phyloP scores from a whole-genome alignment of 208 protist genomes.

The Lotmaria passim region DNA sequence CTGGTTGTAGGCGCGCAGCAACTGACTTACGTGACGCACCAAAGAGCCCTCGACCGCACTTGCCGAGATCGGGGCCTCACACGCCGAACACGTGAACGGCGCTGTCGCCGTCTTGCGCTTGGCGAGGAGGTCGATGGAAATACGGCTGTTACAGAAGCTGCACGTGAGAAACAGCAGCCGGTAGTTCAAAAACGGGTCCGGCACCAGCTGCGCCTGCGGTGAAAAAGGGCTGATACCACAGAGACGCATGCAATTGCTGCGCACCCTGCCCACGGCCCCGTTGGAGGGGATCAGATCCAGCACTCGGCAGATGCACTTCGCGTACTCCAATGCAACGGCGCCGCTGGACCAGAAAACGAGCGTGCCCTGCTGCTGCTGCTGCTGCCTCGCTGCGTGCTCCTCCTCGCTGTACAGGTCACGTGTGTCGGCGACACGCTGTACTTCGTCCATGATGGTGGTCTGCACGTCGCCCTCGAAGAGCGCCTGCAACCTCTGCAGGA shows the following conservation, averaged over 20 bases:
- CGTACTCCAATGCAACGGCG: constrained; percentile 76
- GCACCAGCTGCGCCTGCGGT: constrained; percentile 48
- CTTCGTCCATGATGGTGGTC: constrained; percentile 80
- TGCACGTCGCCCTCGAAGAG: constrained; percentile 71
- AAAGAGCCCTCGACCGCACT: constrained; percentile 74
- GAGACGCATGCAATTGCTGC: constrained; percentile 90
- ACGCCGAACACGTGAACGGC: constrained; percentile 69
- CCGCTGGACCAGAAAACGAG: constrained; percentile 40
- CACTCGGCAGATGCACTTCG: constrained; percentile 73
- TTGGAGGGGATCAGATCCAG: constrained; percentile 78
- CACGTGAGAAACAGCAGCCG: constrained; percentile 61
- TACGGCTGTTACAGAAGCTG: constrained; percentile 77
- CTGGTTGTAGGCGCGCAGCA: constrained; percentile 60
- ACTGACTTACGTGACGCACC: constrained; percentile 74
- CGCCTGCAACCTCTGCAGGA: constrained; percentile 38
- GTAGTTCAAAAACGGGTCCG: constrained; percentile 44
- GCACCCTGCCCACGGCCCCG: constrained; percentile 65
- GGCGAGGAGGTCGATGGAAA: constrained; percentile 62
- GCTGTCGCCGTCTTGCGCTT: constrained; percentile 32
- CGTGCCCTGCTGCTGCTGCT: constrained; percentile 17
- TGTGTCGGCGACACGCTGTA: constrained; percentile 63
- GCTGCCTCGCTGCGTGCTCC: constrained; percentile 37
- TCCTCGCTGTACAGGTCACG: constrained; percentile 64
- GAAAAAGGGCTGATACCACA: constrained; percentile 90
- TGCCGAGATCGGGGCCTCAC: constrained; percentile 66